Conservation (phyloP, 331 rosid genomes). For the Malus hybrid region DNA sequence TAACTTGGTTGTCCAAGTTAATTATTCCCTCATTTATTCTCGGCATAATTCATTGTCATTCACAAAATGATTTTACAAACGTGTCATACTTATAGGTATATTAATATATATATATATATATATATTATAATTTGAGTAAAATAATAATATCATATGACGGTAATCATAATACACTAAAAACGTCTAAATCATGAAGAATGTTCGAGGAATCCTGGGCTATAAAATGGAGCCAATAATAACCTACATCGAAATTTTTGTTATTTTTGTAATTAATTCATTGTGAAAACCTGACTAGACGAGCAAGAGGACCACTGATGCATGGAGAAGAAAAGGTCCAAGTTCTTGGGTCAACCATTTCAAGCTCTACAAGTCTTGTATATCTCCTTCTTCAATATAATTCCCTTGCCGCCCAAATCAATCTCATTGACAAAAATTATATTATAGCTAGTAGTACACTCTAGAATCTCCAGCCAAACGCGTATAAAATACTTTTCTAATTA, state of each 20-base stretch:
- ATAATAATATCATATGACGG: too few species aligned
- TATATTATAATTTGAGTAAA: too few species aligned
- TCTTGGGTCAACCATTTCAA: background rate
- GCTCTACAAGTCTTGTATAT: background rate
- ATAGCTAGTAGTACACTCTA: background rate
- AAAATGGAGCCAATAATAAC: background rate
- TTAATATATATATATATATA: too few species aligned
- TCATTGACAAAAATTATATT: background rate
- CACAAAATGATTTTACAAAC: too few species aligned
- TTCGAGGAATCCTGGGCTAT: background rate
- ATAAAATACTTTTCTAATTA: background rate
- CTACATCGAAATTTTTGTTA: background rate
- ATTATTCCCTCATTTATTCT: too few species aligned
- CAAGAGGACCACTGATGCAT: background rate
- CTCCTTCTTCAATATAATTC: background rate
- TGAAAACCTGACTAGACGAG: background rate
- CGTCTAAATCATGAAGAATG: background rate
- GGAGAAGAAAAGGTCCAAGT: background rate
- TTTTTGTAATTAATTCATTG: background rate
- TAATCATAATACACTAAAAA: background rate
- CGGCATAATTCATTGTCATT: too few species aligned
- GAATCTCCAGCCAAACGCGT: background rate
- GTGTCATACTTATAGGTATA: too few species aligned
- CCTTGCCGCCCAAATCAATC: background rate
- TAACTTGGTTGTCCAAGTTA: too few species aligned